These are phyloP conservation scores for Sporothrix luriei DNA, from an alignment of 2,329 filamentous ascomycete genomes.

Conservation along the genomic window DNA sequence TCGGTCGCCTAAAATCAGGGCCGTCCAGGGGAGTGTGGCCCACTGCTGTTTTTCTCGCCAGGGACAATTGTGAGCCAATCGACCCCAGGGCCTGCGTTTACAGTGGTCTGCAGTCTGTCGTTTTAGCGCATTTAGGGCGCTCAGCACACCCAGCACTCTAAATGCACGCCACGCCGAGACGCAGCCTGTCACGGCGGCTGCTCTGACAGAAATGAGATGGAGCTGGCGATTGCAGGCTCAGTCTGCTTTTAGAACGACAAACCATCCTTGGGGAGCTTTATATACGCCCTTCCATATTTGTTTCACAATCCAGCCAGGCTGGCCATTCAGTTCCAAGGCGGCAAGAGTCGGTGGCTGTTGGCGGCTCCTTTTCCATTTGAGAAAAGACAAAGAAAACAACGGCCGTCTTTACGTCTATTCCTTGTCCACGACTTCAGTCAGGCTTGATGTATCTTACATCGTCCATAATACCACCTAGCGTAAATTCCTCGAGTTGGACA, in stretches of 20 bases:
- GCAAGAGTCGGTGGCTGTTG: too few species aligned
- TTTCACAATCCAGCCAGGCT: neutral
- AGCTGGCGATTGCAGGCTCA: neutral
- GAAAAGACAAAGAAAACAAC: too few species aligned
- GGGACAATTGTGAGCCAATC: neutral
- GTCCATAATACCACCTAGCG: neutral
- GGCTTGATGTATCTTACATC: too few species aligned
- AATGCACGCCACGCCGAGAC: too few species aligned
- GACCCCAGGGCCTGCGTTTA: neutral
- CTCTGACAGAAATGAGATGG: neutral
- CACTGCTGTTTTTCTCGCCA: neutral
- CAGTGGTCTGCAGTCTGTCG: neutral
- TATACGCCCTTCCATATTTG: neutral
- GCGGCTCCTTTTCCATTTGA: too few species aligned
- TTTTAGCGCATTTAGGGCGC: neutral
- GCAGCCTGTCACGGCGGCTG: neutral
- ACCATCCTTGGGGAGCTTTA: too few species aligned
- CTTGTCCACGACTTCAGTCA: too few species aligned
- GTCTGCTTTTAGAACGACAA: neutral
- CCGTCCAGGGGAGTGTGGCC: neutral
- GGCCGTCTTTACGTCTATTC: too few species aligned
- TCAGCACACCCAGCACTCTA: neutral
- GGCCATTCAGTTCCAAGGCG: too few species aligned
- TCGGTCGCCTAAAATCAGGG: constrained; percentile 5
- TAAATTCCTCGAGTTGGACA: neutral